phyloP scores from a whole-genome alignment of 345 rosid genomes.

The Noccaea caerulescens region DNA sequence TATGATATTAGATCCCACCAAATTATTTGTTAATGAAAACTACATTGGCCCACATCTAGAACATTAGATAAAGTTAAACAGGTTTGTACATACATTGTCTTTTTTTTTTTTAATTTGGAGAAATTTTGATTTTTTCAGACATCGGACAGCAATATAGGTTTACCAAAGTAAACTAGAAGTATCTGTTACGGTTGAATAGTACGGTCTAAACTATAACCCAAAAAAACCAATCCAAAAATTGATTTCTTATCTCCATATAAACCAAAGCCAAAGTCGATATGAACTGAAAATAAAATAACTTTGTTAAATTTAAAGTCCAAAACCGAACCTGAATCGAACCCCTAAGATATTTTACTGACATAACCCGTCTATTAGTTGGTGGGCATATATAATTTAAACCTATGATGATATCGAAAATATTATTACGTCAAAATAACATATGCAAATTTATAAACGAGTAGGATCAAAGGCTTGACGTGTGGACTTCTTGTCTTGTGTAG shows the following conservation, averaged over 20 bases:
- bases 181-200: neutral
- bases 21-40: conserved; percentile 33
- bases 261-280: neutral
- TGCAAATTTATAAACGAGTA: conserved; percentile 3
- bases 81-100: neutral
- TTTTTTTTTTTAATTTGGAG: too few species aligned
- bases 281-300: neutral
- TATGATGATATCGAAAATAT: neutral
- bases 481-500: neutral
- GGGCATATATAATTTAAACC: conserved; percentile 9
- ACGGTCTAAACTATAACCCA: neutral
- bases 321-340: neutral
- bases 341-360: neutral
- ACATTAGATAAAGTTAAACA: conserved; percentile 7
- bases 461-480: conserved; percentile 32
- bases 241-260: neutral
- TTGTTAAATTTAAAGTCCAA: neutral
- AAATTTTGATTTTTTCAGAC: neutral
- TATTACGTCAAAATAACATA: conserved; percentile 5
- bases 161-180: neutral
- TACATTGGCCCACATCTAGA: conserved; percentile 32
- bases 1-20: conserved; percentile 23
- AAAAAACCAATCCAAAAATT: neutral
- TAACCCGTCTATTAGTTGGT: conserved; percentile 14
- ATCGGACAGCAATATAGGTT: neutral